Evolutionary conservation across 164 flowering plant species (phyloP).

Genomic region (Sextonia rubra): DNA sequence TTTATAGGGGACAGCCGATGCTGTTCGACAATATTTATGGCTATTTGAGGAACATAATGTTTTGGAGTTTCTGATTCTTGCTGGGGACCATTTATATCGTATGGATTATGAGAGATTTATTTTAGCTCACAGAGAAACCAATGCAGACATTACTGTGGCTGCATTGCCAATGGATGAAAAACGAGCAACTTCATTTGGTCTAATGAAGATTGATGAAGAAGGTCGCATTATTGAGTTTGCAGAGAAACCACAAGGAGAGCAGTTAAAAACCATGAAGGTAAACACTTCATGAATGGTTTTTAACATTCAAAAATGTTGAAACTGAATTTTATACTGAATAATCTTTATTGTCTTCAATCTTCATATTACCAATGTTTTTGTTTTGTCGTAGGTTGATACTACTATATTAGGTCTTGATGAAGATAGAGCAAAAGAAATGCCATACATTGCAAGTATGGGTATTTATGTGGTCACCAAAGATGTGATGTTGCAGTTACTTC

Average conservation of each 20-base stretch:
- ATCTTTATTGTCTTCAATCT: not conserved
- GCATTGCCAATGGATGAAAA: constrained; percentile 87
- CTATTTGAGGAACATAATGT: constrained; percentile 93
- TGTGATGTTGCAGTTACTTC: constrained; percentile 74
- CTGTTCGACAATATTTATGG: constrained; percentile 94
- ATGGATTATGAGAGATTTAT: constrained; percentile 94
- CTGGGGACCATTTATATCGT: constrained; percentile 93
- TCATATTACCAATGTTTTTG: not conserved
- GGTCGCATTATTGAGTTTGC: constrained; percentile 82
- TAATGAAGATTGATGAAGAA: constrained; percentile 90
- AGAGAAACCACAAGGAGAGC: constrained; percentile 88
- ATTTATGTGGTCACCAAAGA: constrained; percentile 95
- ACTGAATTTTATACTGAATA: too few species aligned
- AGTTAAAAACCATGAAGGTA: constrained; percentile 79
- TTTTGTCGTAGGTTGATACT: constrained; percentile 57
- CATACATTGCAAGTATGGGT: constrained; percentile 96
- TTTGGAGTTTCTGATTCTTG: constrained; percentile 76
- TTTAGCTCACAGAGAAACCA: constrained; percentile 94
- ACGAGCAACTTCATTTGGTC: constrained; percentile 83
- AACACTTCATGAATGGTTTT: not conserved
- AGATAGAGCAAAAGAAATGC: constrained; percentile 90
- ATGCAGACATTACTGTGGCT: constrained; percentile 97
- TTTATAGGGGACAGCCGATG: constrained; percentile 95
- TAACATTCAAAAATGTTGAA: not conserved
- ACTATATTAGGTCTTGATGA: constrained; percentile 87